Base-by-base conservation (phyloP, 148 eudicot species). In the Vaccinium vitisidaea region DNA sequence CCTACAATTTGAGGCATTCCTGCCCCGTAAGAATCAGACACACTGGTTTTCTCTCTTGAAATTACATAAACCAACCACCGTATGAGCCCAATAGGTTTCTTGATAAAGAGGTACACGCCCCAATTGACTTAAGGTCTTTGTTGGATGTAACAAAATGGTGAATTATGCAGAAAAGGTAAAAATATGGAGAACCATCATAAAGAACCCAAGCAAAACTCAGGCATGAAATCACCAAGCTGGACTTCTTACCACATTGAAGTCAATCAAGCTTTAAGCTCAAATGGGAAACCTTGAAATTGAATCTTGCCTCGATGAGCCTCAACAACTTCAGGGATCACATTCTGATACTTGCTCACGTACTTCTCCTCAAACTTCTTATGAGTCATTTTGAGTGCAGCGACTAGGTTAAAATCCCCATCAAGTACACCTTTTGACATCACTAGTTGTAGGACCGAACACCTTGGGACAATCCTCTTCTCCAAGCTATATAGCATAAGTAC, bases 381-480 rank as follows among this genome's bases (percentile, higher is more conserved):
- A 54, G 70, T 6, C 46, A 80, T 70, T 21, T 4, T 16, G 1
- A 85, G 25, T 27, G 55, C 27, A 36, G 1, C 0, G 18, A 43
- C 16, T 16, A 80, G 3, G 39, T 27, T 16, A 11, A 43, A 21
- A 13, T 73, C 12, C 13, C 18, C 49, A 30, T 80, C 6, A 1
- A 85, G 27, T 3, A 56, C 19, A 55, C 75, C 50, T 80, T 80
- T 86, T 6, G 85, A 79, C 74, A 70, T 27, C 83, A 86, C 30
- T n/a, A 78, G 49, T 69, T 79, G 83, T 27, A 83, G 56, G 27
- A 84, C 86, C 8, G 86, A 56, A 74, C 86, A 80, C 71, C 88
- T 56, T 10, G 88, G 88, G 12, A 87, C 36, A 27, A 87, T 16
- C 83, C 88, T 83, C 65, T 87, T 87, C 56, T 87, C 86, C 77